Evolutionary conservation across 2,329 filamentous ascomycete species (phyloP), one percentile per base, ranked within the genome.

Genomic region (Dissoconium aciculare): DNA sequence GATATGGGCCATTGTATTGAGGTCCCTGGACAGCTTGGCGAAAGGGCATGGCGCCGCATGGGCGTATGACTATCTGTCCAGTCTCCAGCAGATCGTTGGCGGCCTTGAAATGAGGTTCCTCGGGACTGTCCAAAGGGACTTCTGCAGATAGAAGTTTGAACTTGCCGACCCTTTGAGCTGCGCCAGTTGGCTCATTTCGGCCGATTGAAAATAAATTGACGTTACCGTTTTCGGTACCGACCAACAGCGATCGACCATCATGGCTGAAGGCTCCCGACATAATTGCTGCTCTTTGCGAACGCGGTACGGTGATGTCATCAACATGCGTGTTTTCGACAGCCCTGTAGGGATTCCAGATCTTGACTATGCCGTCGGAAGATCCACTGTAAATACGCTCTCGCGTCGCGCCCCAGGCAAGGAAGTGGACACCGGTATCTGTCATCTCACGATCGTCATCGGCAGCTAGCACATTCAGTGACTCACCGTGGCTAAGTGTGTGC

Each of bases 331-430:
- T 62, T 26, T 66, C 57, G 0, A 58, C 47, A 1, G 66, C 57
- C 6, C 58, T 57, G 26, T 64, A 60, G 2, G 71, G 63, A 44
- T 75, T 62, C 71, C 71, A 76, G 3, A 57, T 54, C 36, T 72
- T 73, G 23, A 76, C 52, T 1, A 66, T 52, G 3, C 71, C 71
- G 44, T 76, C 71, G 4, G 70, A 73, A 4, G 66, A 67, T 11
- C 70, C 71, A 14, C 66, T 71, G 46, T 67, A 73, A 5, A 75
- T 56, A 1, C 67, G 56, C 5, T 60, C 58, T 11, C 60, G 54
- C 4, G 58, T 60, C 3, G 61, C 50, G 5, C 65, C 67, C 71
- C 71, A 76, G 0, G 68, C 57, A 3, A 69, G 57, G 37, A 72
- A 63, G 11, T 64, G 62, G 1, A 75, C 62, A 1, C 71, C 71